Conservation (phyloP, 1,284 basidiomycete genomes). For the Melampsora occidentalis region DNA sequence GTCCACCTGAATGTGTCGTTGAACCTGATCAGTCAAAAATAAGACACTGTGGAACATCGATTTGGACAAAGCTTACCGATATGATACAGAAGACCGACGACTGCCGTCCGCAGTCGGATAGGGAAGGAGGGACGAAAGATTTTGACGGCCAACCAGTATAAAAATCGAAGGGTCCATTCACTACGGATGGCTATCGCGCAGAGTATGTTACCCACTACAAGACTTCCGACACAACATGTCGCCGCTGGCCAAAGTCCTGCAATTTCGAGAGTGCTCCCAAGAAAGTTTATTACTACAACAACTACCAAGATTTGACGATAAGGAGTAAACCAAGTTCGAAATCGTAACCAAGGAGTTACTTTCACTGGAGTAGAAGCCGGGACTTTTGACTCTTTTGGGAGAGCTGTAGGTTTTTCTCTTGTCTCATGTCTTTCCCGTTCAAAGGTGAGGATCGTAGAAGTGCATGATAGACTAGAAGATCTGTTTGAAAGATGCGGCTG, state of each 20-base stretch:
- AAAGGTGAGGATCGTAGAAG: background rate
- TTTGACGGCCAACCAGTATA: constrained; percentile 59
- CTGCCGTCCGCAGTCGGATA: constrained; percentile 10
- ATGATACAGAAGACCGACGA: constrained; percentile 34
- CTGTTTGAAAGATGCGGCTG: background rate
- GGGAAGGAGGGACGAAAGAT: constrained; percentile 29
- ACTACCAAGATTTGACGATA: constrained; percentile 31
- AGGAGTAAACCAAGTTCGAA: constrained; percentile 30
- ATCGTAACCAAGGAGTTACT: background rate
- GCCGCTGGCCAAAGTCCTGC: constrained; percentile 15
- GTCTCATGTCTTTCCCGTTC: background rate
- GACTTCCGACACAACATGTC: background rate
- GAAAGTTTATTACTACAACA: background rate
- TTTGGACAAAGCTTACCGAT: constrained; percentile 17
- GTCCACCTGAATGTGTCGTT: constrained; percentile 16
- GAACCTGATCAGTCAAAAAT: background rate
- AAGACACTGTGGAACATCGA: background rate
- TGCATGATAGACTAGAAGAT: background rate
- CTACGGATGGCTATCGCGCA: constrained; percentile 62
- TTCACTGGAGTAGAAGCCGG: background rate
- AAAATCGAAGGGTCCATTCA: constrained; percentile 63
- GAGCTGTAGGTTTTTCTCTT: background rate
- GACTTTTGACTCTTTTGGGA: background rate
- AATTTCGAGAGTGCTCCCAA: background rate
- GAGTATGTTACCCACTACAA: constrained; percentile 63